Evolutionary conservation across 495 filamentous ascomycete species (phyloP).

Genomic region (Poronia punctata): DNA sequence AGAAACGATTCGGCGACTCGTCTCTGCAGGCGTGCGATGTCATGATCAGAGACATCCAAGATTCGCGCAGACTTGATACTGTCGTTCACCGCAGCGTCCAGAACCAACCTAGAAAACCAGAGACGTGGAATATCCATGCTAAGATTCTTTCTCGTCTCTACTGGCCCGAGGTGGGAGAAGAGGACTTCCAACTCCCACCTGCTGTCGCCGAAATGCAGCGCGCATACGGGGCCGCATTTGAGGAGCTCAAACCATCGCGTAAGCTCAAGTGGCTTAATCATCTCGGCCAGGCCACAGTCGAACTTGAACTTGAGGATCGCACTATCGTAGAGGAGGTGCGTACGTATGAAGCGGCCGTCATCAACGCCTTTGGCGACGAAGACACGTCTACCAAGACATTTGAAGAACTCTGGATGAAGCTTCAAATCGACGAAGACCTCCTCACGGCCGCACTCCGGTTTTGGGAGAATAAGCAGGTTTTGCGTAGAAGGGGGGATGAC

Average conservation of each 20-base stretch:
- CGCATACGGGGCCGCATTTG: conserved; percentile 70
- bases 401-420: conserved; percentile 51
- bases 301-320: conserved; percentile 78
- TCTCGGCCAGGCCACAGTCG: conserved; percentile 71
- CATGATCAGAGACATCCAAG: conserved; percentile 91
- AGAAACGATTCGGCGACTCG: conserved; percentile 78
- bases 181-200: conserved; percentile 64
- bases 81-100: conserved; percentile 46
- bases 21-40: conserved; percentile 88
- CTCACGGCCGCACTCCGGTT: conserved; percentile 73
- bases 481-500: conserved; percentile 49
- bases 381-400: conserved; percentile 47
- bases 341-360: conserved; percentile 84
- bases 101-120: conserved; percentile 25
- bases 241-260: conserved; percentile 66
- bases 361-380: conserved; percentile 69
- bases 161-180: conserved; percentile 80
- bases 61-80: conserved; percentile 66
- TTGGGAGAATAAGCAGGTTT: conserved; percentile 76
- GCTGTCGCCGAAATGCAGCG: conserved; percentile 57
- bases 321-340: conserved; percentile 63
- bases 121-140: conserved; percentile 48
- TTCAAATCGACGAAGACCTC: conserved; percentile 71
- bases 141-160: conserved; percentile 89
- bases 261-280: conserved; percentile 85